Evolutionary conservation across 495 filamentous ascomycete species (phyloP).

Genomic region (Glarea lozoyensis): DNA sequence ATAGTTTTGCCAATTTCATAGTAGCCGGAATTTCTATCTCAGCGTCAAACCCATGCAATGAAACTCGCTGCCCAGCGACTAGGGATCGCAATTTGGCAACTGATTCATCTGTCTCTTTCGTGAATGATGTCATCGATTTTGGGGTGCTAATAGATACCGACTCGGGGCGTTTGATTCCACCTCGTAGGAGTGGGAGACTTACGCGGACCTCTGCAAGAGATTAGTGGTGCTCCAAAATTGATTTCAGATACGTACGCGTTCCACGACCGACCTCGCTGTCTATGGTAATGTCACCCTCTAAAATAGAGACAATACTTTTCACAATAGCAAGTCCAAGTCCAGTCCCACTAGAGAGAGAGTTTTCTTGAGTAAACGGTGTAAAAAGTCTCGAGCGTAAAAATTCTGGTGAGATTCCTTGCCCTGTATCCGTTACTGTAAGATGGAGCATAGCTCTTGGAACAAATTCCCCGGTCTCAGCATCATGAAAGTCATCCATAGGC

Average conservation of each 20-base stretch:
- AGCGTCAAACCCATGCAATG: conserved; percentile 18
- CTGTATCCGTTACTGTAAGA: conserved; percentile 16
- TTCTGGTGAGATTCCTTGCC: conserved; percentile 53
- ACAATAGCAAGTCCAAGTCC: conserved; percentile 65
- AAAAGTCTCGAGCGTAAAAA: conserved; percentile 60
- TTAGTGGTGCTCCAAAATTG: neutral
- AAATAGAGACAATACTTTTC: conserved; percentile 49
- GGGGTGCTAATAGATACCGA: neutral
- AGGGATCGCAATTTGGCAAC: conserved; percentile 8
- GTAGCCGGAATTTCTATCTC: conserved; percentile 9
- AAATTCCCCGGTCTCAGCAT: conserved; percentile 1
- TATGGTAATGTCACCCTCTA: conserved; percentile 55
- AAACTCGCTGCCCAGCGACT: conserved; percentile 11
- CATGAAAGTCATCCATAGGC: conserved; percentile 14
- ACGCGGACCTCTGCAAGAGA: conserved; percentile 14
- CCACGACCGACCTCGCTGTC: conserved; percentile 20
- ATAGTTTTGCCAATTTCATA: conserved; percentile 4
- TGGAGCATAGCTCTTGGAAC: conserved; percentile 10
- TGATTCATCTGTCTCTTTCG: conserved; percentile 14
- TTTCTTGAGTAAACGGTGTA: conserved; percentile 65
- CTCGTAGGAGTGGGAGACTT: conserved; percentile 15
- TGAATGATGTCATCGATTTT: conserved; percentile 5
- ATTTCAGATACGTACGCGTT: conserved; percentile 13
- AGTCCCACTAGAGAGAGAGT: conserved; percentile 55
- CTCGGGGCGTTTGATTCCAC: conserved; percentile 14